phyloP scores from a whole-genome alignment of 2,329 filamentous ascomycete species.

The Myriosclerotinia duriaeana region DNA sequence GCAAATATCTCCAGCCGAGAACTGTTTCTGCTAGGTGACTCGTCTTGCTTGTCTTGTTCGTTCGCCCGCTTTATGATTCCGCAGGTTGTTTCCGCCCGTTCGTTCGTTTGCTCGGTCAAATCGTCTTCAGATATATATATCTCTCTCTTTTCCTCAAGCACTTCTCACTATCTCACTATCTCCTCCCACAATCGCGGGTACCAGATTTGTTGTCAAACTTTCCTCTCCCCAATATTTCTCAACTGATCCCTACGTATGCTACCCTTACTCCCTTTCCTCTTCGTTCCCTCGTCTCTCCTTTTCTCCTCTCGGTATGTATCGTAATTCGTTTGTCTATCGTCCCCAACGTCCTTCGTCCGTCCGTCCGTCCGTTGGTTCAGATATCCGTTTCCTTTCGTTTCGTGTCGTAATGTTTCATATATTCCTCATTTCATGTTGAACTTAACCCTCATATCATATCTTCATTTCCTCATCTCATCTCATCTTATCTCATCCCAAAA shows the following conservation, averaged over 20 bases:
- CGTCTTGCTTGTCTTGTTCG: background rate
- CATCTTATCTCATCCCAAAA: conserved; percentile 9
- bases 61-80: background rate
- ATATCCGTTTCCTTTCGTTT: background rate
- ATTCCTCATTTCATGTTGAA: background rate
- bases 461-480: background rate
- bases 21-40: background rate
- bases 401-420: conserved; percentile 4
- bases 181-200: background rate
- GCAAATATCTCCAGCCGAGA: background rate
- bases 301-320: background rate
- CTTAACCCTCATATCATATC: background rate
- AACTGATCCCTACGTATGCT: too few species aligned
- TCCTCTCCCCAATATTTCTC: background rate
- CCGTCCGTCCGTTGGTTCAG: background rate
- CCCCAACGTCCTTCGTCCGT: background rate
- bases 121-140: background rate
- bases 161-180: background rate
- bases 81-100: background rate
- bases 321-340: background rate
- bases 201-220: background rate
- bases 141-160: background rate
- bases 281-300: background rate
- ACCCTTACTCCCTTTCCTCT: background rate
- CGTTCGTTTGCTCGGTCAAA: background rate